Evolutionary conservation across 768 basidiomycete species (phyloP), one percentile per base, ranked within the genome.

Genomic region (Suillus tomentosus): DNA sequence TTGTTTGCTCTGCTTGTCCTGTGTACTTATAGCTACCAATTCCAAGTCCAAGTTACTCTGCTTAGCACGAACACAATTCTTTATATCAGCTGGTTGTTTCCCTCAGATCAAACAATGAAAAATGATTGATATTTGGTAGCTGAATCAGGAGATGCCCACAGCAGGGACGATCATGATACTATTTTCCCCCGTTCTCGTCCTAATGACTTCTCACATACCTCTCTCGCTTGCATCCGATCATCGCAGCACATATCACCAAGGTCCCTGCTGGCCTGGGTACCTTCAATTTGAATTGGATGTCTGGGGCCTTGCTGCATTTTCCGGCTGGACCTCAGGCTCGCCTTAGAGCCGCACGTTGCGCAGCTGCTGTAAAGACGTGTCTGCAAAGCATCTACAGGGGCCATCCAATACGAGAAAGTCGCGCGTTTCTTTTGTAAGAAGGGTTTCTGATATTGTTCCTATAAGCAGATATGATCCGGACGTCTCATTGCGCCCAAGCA

Each of bases 371-470:
- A 37, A 63, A 78, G 58, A 2, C 78, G 75, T 9, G 79, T 78
- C 77, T 1, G 70, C 70, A 61, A 78, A 78, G 43, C 53, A 48
- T 36, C 43, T 58, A 17, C 53, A 63, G 62, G 65, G 27, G 48
- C 58, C 17, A n/a, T 63, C 67, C 22, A 31, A 61, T 65, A 15
- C 70, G 68, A 43, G 75, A 66, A 40, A 75, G 64, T 3, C 66
- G 43, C 15, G 37, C 13, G 74, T 72, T 8, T 71, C 75, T 3
- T 64, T 65, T 19, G 65, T 66, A 34, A 78, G 65, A 36, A 77
- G 67, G 5, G 34, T 56, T 54, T 76, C 77, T 75, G 77, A 79
- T 22, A 73, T 72, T n/a, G 67, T 66, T 6, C 76, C 78, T 5
- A 77, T 79, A 37, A 37, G 36, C 3, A 48, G 78, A 77, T 24